phyloP scores from a whole-genome alignment of 2,329 filamentous ascomycete genomes.

The Colletotrichum aenigma region DNA sequence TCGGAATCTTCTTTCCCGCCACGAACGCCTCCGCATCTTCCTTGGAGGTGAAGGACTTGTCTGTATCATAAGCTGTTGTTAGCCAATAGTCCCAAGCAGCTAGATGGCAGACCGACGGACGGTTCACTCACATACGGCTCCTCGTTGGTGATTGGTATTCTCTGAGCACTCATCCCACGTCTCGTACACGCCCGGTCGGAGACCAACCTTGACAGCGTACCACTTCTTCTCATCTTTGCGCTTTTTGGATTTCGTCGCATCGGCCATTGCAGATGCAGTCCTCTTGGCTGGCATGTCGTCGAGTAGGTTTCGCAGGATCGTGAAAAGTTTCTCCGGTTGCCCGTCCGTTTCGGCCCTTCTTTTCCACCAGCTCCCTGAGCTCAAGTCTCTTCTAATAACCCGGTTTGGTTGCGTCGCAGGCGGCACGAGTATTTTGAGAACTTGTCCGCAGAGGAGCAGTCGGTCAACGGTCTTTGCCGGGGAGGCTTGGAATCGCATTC shows the following conservation, averaged over 20 bases:
- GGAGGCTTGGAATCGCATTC: slow-evolving; percentile 11
- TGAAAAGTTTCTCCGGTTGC: neutral
- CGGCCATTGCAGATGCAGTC: neutral
- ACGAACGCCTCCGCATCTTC: slow-evolving; percentile 83
- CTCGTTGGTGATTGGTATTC: slow-evolving; percentile 65
- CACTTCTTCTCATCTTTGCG: slow-evolving; percentile 61
- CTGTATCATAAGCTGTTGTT: slow-evolving; percentile 44
- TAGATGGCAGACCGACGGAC: neutral
- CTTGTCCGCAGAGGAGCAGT: neutral
- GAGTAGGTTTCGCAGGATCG: neutral
- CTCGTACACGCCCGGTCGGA: slow-evolving; percentile 57
- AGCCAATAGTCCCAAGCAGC: neutral
- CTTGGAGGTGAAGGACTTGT: slow-evolving; percentile 77
- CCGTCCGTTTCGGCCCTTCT: neutral
- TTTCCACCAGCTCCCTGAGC: neutral
- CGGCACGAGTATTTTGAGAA: neutral
- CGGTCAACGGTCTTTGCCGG: slow-evolving; percentile 3
- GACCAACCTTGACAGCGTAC: slow-evolving; percentile 65
- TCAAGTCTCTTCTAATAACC: neutral
- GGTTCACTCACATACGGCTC: slow-evolving; percentile 67
- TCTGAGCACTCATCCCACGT: slow-evolving; percentile 65
- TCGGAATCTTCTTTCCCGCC: slow-evolving; percentile 58
- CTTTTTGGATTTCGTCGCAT: slow-evolving; percentile 40
- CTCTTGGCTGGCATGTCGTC: slow-evolving; percentile 19
- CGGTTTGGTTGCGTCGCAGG: neutral